These are phyloP conservation scores for Oleoguttula mirabilis DNA, from an alignment of 495 filamentous ascomycete genomes.

Conservation along the genomic window DNA sequence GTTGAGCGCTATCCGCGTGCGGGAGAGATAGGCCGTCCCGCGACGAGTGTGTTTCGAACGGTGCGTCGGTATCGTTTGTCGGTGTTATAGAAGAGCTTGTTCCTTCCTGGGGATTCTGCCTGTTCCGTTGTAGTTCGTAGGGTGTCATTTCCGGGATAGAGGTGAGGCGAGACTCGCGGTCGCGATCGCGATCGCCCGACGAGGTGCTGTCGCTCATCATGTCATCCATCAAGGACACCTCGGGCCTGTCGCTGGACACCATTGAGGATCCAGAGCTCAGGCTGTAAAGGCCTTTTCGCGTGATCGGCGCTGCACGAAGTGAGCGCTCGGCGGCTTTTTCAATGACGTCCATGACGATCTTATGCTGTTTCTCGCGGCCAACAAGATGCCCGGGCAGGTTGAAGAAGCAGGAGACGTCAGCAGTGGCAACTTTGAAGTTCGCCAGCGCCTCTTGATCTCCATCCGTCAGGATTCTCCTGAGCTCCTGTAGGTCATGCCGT, in stretches of 20 bases:
- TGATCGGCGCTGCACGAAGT: slow-evolving; percentile 34
- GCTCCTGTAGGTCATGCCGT: slow-evolving; percentile 57
- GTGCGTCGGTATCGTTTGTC: slow-evolving; percentile 13
- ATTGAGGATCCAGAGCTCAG: slow-evolving; percentile 34
- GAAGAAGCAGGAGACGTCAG: slow-evolving; percentile 78
- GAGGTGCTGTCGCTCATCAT: slow-evolving; percentile 17
- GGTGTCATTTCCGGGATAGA: slow-evolving; percentile 11
- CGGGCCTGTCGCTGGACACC: slow-evolving; percentile 12
- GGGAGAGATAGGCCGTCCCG: slow-evolving; percentile 14
- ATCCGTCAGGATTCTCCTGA: slow-evolving; percentile 58
- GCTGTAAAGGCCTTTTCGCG: slow-evolving; percentile 32
- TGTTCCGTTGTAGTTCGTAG: slow-evolving; percentile 3
- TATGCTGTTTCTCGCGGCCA: slow-evolving; percentile 59
- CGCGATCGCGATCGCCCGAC: slow-evolving; percentile 14
- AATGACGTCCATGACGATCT: slow-evolving; percentile 56
- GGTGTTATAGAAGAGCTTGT: slow-evolving; percentile 1
- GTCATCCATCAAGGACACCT: slow-evolving; percentile 13
- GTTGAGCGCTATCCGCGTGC: slow-evolving; percentile 4
- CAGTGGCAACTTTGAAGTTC: slow-evolving; percentile 58
- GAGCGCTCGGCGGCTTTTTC: slow-evolving; percentile 48
- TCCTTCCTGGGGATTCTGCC: not conserved
- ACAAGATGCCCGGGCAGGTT: slow-evolving; percentile 68
- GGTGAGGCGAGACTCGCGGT: slow-evolving; percentile 11
- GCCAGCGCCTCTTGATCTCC: slow-evolving; percentile 59
- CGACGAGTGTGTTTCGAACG: slow-evolving; percentile 23